These are phyloP conservation scores for Lachancea lanzarotensis DNA, from an alignment of 805 yeast species.

Conservation along the genomic window DNA sequence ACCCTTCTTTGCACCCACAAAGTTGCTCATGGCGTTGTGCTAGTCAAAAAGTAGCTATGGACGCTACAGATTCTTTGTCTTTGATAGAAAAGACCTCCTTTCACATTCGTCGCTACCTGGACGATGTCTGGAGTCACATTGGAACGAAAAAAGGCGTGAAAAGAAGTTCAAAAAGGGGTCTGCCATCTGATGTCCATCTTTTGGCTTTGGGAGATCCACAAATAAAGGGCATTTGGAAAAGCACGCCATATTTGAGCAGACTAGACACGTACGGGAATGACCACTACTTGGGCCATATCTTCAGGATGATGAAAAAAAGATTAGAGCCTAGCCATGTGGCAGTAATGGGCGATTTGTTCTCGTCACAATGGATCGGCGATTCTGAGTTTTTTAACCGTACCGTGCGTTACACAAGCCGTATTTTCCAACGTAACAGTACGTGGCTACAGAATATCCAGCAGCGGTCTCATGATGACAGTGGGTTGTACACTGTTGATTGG, in stretches of 20 bases:
- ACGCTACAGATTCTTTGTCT: constrained; percentile 11
- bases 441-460: constrained; percentile 43
- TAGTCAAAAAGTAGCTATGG: not conserved
- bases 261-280: constrained; percentile 90
- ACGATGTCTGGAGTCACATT: constrained; percentile 23
- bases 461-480: constrained; percentile 24
- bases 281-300: constrained; percentile 79
- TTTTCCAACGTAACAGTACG: constrained; percentile 58
- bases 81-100: constrained; percentile 20
- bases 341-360: constrained; percentile 87
- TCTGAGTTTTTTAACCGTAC: constrained; percentile 80
- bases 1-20: constrained; percentile 54
- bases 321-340: constrained; percentile 73
- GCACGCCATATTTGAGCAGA: constrained; percentile 62
- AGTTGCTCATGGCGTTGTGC: constrained; percentile 55
- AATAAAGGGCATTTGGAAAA: constrained; percentile 79
- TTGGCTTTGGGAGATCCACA: constrained; percentile 95
- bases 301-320: constrained; percentile 53
- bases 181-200: constrained; percentile 48
- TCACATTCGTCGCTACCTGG: constrained; percentile 28
- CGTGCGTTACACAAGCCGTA: constrained; percentile 60
- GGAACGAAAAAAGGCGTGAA: not conserved
- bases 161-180: not conserved
- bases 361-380: constrained; percentile 92
- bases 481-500: constrained; percentile 27